Evolutionary conservation across 1,139 yeast genomes (phyloP).

Genomic region (Taphrina communis): DNA sequence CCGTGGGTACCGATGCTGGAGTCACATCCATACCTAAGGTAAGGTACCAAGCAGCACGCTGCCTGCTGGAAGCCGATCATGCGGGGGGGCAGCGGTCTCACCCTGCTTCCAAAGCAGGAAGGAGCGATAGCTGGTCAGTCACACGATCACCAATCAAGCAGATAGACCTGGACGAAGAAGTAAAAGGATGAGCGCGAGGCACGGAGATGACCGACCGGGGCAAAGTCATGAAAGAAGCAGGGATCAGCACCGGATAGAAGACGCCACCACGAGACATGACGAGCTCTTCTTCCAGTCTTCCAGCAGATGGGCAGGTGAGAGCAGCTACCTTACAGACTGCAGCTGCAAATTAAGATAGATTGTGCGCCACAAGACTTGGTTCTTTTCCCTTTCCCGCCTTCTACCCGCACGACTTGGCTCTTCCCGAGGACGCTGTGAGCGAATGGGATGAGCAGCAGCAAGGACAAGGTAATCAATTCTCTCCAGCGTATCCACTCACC

Average conservation of each 20-base stretch:
- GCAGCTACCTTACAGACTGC: no score
- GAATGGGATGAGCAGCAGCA: no score
- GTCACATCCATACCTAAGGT: no score
- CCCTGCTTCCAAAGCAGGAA: neutral
- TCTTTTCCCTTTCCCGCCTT: neutral
- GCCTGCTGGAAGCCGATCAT: no score
- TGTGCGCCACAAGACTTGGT: no score
- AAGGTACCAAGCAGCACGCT: no score
- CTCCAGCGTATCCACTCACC: no score
- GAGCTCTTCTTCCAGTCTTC: neutral
- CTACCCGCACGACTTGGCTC: neutral
- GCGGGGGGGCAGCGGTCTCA: no score
- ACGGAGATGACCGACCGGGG: constrained; percentile 7
- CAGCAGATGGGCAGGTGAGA: neutral
- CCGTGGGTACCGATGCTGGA: no score
- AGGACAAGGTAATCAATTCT: no score
- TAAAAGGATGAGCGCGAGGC: neutral
- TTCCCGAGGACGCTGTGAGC: neutral
- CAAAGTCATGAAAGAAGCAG: neutral
- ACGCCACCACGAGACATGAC: constrained; percentile 8
- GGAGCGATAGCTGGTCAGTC: neutral
- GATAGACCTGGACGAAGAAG: neutral
- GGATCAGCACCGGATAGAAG: neutral
- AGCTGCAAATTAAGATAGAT: no score
- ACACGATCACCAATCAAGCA: no score